These are phyloP conservation scores for Wickerhamomyces bisporus DNA, from an alignment of 805 yeast species.

Conservation along the genomic window DNA sequence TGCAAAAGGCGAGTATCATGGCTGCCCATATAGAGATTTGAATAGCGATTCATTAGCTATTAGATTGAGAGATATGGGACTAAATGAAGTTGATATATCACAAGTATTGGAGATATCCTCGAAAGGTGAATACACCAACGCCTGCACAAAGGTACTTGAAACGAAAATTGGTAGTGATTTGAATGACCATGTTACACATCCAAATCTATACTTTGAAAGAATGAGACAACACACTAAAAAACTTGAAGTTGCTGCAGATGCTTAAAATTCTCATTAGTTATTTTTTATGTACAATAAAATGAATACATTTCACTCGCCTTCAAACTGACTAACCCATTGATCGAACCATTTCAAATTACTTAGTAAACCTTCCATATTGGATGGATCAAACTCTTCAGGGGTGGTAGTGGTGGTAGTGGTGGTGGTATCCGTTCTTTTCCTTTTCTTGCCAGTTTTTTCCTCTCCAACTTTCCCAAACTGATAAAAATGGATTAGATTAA, in stretches of 20 bases:
- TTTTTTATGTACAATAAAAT: neutral
- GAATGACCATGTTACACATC: slow-evolving; percentile 54
- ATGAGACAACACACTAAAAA: slow-evolving; percentile 51
- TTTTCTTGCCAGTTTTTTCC: neutral
- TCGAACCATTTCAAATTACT: slow-evolving; percentile 52
- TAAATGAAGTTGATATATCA: slow-evolving; percentile 52
- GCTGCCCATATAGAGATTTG: slow-evolving; percentile 88
- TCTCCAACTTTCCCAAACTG: slow-evolving; percentile 39
- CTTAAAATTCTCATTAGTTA: slow-evolving; percentile 1
- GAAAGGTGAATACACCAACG: slow-evolving; percentile 70
- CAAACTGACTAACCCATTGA: slow-evolving; percentile 33
- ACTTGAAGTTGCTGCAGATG: slow-evolving; percentile 10
- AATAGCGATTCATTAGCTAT: slow-evolving; percentile 54
- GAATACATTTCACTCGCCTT: neutral
- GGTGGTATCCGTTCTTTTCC: neutral
- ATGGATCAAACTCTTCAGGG: slow-evolving; percentile 4
- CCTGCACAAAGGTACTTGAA: slow-evolving; percentile 89
- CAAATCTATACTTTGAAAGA: slow-evolving; percentile 82
- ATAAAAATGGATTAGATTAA: slow-evolving; percentile 42
- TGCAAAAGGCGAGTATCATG: slow-evolving; percentile 66
- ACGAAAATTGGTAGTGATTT: slow-evolving; percentile 48
- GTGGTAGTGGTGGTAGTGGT: neutral
- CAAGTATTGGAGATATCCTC: slow-evolving; percentile 64
- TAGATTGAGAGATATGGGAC: slow-evolving; percentile 59
- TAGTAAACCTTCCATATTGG: slow-evolving; percentile 27